Evolutionary conservation across 495 filamentous ascomycete genomes (phyloP).

Genomic region (Pyronema domesticum): DNA sequence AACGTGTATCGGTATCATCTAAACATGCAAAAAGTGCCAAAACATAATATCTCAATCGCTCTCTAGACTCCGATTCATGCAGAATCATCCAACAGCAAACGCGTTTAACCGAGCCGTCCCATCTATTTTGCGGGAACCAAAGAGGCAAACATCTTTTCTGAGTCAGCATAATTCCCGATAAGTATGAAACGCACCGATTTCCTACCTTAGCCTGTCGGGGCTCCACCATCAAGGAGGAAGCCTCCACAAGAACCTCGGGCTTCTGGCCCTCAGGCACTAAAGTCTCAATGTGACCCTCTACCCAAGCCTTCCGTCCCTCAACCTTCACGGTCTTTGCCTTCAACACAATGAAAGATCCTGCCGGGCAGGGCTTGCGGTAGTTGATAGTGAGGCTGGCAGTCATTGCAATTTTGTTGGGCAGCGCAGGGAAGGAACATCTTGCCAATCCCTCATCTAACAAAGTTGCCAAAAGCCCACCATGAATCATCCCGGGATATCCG

Average conservation of each 20-base stretch:
- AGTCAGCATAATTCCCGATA: background rate
- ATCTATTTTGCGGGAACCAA: background rate
- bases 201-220: constrained; percentile 59
- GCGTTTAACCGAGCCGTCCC: background rate
- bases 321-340: constrained; percentile 68
- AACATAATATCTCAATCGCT: too few relatives aligned
- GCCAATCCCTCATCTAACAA: constrained; percentile 83
- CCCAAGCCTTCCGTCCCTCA: constrained; percentile 93
- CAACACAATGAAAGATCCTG: constrained; percentile 60
- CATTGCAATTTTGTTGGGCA: constrained; percentile 77
- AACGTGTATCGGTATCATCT: too few relatives aligned
- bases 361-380: constrained; percentile 63
- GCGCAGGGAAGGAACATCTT: constrained; percentile 72
- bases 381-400: constrained; percentile 85
- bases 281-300: constrained; percentile 77
- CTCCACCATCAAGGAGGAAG: constrained; percentile 75
- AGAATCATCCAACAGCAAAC: too few relatives aligned
- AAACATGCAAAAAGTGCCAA: too few relatives aligned
- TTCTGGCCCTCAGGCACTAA: constrained; percentile 42
- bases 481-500: constrained; percentile 80
- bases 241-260: constrained; percentile 53
- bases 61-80: too few relatives aligned
- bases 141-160: background rate
- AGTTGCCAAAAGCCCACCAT: constrained; percentile 82
- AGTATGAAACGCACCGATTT: background rate